Evolutionary conservation across 306 rosid genomes (phyloP), one percentile per base, ranked within the genome.

Genomic region (Medicago lupulina): DNA sequence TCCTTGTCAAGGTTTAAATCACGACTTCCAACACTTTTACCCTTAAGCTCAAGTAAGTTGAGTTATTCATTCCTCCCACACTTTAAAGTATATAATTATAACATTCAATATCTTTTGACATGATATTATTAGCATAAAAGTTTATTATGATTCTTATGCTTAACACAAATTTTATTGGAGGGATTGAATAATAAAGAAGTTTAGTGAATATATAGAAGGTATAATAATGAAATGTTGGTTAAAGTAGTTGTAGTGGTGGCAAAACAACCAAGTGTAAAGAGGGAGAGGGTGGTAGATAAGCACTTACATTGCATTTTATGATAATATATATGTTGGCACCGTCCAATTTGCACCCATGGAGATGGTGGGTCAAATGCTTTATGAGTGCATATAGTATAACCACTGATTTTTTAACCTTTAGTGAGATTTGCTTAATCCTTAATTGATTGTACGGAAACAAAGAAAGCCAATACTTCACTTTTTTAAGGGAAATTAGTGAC

Each of bases 321-420:
- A 34, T 54, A 54, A 23, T 62, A 60, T 63, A 34, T 63, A 34
- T 50, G 63, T 57, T 61, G 84, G 75, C 83, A 85, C 86, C 86
- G 76, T 79, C 76, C 81, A 66, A 28, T 73, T 77, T 2, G 81
- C 17, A 41, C 64, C 69, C 55, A 74, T 72, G 71, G 9, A n/a
- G 13, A 72, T 59, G 12, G 80, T 76, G 85, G 77, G 10, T 15
- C 70, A n/a, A n/a, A 75, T 70, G 86, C 77, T 80, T 77, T 68
- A 13, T 75, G 49, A 85, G 76, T 82, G 70, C 79, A 84, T 79
- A 19, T 47, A 67, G 46, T 31, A 61, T 50, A 71, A 66, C 50
- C 83, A 84, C 86, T 80, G 69, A 82, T 71, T 77, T 19, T 68
- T 64, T 44, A 59, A 76, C 75, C 28, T 68, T 64, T 39, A 59